Percentiles rank a stretch among this genome's conserved stretches.
These are phyloP conservation scores for Blastobotrys illinoisensis DNA, from an alignment of 1,139 yeast species.

Conservation along the genomic window DNA sequence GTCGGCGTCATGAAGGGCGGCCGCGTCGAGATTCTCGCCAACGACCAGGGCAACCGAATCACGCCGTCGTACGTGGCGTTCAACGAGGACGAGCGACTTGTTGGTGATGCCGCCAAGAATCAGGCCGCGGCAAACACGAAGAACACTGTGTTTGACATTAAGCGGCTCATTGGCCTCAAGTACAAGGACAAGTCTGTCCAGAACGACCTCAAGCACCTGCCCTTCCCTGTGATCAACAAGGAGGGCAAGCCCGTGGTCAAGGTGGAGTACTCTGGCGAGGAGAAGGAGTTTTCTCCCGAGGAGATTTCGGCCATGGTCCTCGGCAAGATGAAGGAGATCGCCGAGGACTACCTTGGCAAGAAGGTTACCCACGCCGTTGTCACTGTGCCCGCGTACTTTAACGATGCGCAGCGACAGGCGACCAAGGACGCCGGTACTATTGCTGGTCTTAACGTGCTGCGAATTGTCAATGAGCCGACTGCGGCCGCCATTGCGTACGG, in stretches of 20 bases:
- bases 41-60: slow-evolving; percentile 98
- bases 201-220: slow-evolving; percentile 92
- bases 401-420: slow-evolving; percentile 96
- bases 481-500: slow-evolving; percentile 99
- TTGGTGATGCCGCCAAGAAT: slow-evolving; percentile 95
- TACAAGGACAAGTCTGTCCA: slow-evolving; percentile 84
- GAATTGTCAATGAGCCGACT: slow-evolving; percentile 98
- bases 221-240: slow-evolving; percentile 84
- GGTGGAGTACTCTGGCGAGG: slow-evolving; percentile 91
- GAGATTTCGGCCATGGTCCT: slow-evolving; percentile 96
- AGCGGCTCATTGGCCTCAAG: slow-evolving; percentile 94
- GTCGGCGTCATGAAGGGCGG: slow-evolving; percentile 93
- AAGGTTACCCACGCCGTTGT: slow-evolving; percentile 92
- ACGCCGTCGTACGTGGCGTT: slow-evolving; percentile 97
- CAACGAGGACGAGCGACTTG: slow-evolving; percentile 90
- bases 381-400: slow-evolving; percentile 96
- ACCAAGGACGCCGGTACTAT: slow-evolving; percentile 98
- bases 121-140: slow-evolving; percentile 97
- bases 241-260: slow-evolving; percentile 83
- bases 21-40: slow-evolving; percentile 86
- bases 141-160: slow-evolving; percentile 83
- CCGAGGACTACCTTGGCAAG: slow-evolving; percentile 83
- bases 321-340: slow-evolving; percentile 96
- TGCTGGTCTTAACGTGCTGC: slow-evolving; percentile 90
- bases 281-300: slow-evolving; percentile 90